A percentile compares a stretch with the other conserved stretches of the same genome.
These are phyloP conservation scores for Beauveria brongniartii DNA, from an alignment of 2,329 filamentous ascomycete genomes.

Conservation along the genomic window DNA sequence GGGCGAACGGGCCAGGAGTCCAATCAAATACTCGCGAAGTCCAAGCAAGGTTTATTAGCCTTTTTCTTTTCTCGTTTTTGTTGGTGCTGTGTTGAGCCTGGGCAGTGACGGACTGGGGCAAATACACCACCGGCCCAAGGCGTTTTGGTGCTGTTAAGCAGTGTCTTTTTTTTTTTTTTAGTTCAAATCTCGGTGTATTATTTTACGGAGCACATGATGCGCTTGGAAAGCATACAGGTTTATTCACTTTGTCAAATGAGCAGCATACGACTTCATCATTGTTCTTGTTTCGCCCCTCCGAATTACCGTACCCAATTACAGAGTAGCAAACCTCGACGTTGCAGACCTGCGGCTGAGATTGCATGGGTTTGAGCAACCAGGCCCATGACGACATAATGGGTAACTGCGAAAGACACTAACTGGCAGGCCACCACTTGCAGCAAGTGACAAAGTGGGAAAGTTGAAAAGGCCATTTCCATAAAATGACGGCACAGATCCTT, in stretches of 20 bases:
- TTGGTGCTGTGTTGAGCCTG: background rate
- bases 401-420: background rate
- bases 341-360: background rate
- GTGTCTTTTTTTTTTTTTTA: background rate
- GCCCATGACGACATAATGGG: background rate
- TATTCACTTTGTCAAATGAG: background rate
- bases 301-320: background rate
- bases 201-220: background rate
- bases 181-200: background rate
- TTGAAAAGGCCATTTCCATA: background rate
- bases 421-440: background rate
- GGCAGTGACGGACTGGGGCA: background rate
- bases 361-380: background rate
- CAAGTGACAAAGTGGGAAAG: background rate
- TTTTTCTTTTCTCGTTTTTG: background rate
- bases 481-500: background rate
- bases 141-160: background rate
- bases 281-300: too few species aligned
- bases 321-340: background rate
- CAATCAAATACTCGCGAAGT: conserved; percentile 35
- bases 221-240: background rate
- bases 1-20: conserved; percentile 39
- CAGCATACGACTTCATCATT: background rate
- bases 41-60: conserved; percentile 29
- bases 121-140: background rate